Conservation (phyloP, 345 rosid genomes). For the Eucalyptus albens region DNA sequence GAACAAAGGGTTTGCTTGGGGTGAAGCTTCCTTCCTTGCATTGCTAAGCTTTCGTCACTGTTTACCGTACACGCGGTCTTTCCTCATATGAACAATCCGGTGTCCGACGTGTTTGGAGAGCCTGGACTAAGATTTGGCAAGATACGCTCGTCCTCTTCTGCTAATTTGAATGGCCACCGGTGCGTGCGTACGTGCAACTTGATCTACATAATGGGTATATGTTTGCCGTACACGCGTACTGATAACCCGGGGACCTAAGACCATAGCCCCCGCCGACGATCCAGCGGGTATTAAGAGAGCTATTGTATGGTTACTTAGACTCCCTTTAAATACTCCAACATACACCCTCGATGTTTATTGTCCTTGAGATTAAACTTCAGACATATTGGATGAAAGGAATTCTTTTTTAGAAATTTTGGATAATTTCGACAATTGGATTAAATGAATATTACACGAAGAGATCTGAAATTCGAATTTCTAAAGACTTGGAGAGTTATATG, state of each 20-base stretch:
- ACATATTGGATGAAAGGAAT: too few species aligned
- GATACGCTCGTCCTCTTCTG: background rate
- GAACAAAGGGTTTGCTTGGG: background rate
- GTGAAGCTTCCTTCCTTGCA: background rate
- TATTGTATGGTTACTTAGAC: too few species aligned
- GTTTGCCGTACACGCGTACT: background rate
- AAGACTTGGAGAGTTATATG: background rate
- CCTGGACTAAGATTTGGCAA: background rate
- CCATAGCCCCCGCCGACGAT: too few species aligned
- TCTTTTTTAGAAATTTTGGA: too few species aligned
- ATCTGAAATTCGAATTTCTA: background rate
- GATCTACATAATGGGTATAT: background rate
- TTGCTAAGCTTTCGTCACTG: background rate
- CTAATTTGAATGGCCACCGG: background rate
- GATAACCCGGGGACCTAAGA: background rate
- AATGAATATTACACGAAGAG: too few species aligned
- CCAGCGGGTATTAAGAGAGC: too few species aligned
- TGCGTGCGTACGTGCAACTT: background rate
- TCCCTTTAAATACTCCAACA: too few species aligned
- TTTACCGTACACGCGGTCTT: background rate
- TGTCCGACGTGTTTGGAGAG: background rate
- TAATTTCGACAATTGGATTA: accelerated
- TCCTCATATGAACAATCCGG: background rate
- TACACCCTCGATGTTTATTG: too few species aligned
- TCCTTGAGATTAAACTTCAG: too few species aligned